Conservation (phyloP, 495 filamentous ascomycete species). For the Thozetella sp. region DNA sequence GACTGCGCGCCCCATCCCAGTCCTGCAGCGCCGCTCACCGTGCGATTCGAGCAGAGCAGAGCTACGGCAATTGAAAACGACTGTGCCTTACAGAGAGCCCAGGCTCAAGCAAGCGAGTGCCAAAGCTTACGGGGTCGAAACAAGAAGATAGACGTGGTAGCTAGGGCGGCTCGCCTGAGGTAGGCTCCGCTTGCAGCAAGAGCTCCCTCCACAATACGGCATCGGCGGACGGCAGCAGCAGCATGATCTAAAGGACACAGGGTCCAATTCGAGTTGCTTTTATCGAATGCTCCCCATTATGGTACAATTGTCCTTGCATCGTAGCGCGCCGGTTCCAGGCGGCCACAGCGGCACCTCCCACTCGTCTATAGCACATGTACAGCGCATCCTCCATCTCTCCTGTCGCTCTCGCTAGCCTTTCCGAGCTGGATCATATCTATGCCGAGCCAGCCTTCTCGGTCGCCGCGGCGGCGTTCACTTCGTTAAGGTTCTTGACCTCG, state of each 20-base stretch:
- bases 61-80: too few species aligned
- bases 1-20: too few species aligned
- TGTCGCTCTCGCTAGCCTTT: conserved; percentile 4
- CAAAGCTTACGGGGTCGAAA: too few species aligned
- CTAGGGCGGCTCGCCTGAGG: too few species aligned
- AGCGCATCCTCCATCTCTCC: not conserved
- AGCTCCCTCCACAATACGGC: not conserved
- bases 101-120: too few species aligned
- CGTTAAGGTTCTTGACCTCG: conserved; percentile 73
- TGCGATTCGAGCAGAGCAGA: too few species aligned
- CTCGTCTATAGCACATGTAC: not conserved
- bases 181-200: too few species aligned
- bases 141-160: too few species aligned
- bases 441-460: conserved; percentile 41
- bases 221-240: not conserved
- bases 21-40: too few species aligned
- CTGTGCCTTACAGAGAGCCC: not conserved
- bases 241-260: not conserved
- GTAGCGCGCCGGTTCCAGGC: too few species aligned
- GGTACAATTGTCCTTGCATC: not conserved
- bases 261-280: conserved; percentile 2
- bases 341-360: too few species aligned
- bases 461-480: conserved; percentile 68
- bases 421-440: conserved; percentile 7
- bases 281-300: conserved; percentile 2